A percentile compares a stretch with the other conserved stretches of the same genome.
Evolutionary conservation across 768 basidiomycete species (phyloP).

Genomic region (Pulveroboletus sp.): DNA sequence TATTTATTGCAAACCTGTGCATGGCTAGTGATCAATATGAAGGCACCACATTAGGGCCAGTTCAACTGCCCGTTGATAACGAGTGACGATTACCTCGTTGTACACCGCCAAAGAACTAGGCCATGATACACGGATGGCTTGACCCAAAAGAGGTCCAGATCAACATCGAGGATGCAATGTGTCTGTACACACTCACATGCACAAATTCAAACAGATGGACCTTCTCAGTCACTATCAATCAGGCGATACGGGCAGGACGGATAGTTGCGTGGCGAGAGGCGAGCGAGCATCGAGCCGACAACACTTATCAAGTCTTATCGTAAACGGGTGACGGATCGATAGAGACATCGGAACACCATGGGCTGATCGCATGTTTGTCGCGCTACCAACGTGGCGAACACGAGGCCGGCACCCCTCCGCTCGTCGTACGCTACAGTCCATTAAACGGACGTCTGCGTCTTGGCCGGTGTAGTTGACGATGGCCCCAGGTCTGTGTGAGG

Average conservation of each 20-base stretch:
- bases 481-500: constrained; percentile 28
- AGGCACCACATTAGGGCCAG: constrained; percentile 17
- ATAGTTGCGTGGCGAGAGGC: constrained; percentile 3
- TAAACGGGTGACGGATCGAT: constrained; percentile 6
- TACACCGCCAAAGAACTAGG: constrained; percentile 17
- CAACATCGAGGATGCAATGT: constrained; percentile 27
- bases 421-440: constrained; percentile 7
- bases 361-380: constrained; percentile 2
- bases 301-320: constrained; percentile 16
- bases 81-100: constrained; percentile 21
- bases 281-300: not conserved
- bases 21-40: constrained; percentile 16
- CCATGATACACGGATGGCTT: constrained; percentile 16
- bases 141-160: constrained; percentile 8
- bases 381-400: constrained; percentile 17
- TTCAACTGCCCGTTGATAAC: constrained; percentile 14
- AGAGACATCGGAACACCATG: constrained; percentile 5
- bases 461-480: constrained; percentile 19
- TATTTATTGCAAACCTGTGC: constrained; percentile 23
- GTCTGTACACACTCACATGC: constrained; percentile 10
- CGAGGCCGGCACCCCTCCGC: constrained; percentile 16
- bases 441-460: constrained; percentile 8
- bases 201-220: constrained; percentile 27
- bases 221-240: constrained; percentile 18
- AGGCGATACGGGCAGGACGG: constrained; percentile 15